Evolutionary conservation across 2,329 filamentous ascomycete genomes (phyloP).

Genomic region (Trichoderma arundinaceum): DNA sequence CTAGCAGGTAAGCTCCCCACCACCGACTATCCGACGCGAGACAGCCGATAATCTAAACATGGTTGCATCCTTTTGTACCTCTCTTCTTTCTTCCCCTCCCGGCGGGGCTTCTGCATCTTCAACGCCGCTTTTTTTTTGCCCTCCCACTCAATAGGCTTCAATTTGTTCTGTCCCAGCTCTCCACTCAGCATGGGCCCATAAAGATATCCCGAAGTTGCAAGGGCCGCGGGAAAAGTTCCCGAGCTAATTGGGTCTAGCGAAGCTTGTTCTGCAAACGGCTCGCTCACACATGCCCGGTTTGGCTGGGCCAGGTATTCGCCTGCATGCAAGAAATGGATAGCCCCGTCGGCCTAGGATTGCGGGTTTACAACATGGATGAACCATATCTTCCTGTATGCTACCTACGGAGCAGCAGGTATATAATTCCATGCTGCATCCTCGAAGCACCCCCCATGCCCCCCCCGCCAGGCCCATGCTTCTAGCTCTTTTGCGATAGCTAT

Average conservation of each 20-base stretch:
- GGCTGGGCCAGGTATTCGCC: background rate
- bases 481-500: background rate
- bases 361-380: too few relatives aligned
- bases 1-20: background rate
- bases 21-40: too few relatives aligned
- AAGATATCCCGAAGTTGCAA: background rate
- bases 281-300: constrained; percentile 17
- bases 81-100: background rate
- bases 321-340: background rate
- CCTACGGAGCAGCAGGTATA: background rate
- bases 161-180: background rate
- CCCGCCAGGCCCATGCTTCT: background rate
- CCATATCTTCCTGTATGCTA: too few relatives aligned
- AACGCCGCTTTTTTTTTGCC: background rate
- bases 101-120: constrained; percentile 10
- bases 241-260: constrained; percentile 8
- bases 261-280: constrained; percentile 28
- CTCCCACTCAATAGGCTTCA: background rate
- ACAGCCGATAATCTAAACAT: too few relatives aligned
- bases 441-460: background rate
- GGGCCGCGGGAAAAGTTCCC: background rate
- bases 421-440: background rate
- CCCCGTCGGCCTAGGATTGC: too few relatives aligned
- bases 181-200: background rate
- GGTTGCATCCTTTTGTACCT: too few relatives aligned